phyloP scores from a whole-genome alignment of 805 yeast species.

The Kazachstania kunashirensis region DNA sequence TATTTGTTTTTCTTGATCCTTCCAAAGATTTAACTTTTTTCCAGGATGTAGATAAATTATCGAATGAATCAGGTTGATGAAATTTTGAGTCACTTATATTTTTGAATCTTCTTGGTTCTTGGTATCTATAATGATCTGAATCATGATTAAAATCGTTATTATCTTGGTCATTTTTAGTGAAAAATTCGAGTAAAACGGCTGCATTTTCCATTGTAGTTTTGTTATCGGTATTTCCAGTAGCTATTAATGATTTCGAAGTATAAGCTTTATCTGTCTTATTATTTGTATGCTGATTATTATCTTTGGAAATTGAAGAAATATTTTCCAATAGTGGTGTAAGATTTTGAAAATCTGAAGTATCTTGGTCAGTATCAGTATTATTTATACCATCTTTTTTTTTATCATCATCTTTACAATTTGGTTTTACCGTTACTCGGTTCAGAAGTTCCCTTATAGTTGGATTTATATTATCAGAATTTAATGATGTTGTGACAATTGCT shows the following conservation, averaged over 20 bases:
- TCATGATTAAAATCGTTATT: not conserved
- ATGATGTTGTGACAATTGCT: conserved; percentile 16
- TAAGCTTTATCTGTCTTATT: not conserved
- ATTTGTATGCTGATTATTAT: not conserved
- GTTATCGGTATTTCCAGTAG: not conserved
- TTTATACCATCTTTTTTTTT: too few species aligned
- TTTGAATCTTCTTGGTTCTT: too few species aligned
- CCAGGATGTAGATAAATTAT: not conserved
- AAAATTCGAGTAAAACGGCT: not conserved
- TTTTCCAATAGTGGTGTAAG: too few species aligned
- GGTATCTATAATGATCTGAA: too few species aligned
- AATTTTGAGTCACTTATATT: too few species aligned
- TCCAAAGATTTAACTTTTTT: not conserved
- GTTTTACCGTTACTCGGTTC: conserved; percentile 9
- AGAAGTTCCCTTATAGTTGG: conserved; percentile 19
- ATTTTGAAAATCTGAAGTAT: too few species aligned
- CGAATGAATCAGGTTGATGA: not conserved
- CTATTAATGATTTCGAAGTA: not conserved
- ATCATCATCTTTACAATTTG: too few species aligned
- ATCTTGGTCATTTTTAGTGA: not conserved
- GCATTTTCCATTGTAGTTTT: not conserved
- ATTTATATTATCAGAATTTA: conserved; percentile 12
- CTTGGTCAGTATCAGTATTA: too few species aligned
- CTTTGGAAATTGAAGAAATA: too few species aligned
- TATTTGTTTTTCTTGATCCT: not conserved